A percentile compares a stretch with the other conserved stretches of the same genome.
Conservation (phyloP, 169 alveolate species). For the Nephromyces sp. region DNA sequence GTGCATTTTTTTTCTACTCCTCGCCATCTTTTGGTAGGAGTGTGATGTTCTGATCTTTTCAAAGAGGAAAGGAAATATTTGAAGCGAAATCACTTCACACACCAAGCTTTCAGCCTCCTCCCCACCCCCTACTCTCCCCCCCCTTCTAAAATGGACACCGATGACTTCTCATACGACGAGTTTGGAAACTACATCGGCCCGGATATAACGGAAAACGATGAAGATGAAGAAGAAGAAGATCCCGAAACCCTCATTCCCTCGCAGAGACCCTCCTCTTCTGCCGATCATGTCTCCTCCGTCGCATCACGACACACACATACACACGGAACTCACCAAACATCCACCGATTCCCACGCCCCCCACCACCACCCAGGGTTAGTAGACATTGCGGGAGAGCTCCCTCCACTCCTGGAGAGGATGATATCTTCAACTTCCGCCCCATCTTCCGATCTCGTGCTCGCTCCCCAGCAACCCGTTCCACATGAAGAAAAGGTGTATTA, state of each 20-base stretch:
- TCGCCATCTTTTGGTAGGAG: too few species aligned
- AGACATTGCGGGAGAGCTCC: background rate
- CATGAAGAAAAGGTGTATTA: constrained; percentile 87
- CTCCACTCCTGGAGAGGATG: constrained; percentile 12
- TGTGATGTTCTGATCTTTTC: too few species aligned
- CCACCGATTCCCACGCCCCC: too few species aligned
- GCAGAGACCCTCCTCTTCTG: constrained; percentile 30
- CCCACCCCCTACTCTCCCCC: too few species aligned
- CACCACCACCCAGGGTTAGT: constrained; percentile 12
- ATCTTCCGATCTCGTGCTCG: too few species aligned
- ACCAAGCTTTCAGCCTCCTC: too few species aligned
- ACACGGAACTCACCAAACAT: too few species aligned
- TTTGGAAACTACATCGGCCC: constrained; percentile 98
- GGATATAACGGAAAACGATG: constrained; percentile 60
- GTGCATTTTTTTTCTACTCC: too few species aligned
- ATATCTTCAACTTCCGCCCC: background rate
- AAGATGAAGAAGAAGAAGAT: constrained; percentile 54
- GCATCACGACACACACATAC: too few species aligned
- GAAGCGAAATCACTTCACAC: too few species aligned
- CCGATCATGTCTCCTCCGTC: constrained; percentile 35
- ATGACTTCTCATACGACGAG: constrained; percentile 84
- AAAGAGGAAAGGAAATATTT: too few species aligned
- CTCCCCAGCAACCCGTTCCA: constrained; percentile 54
- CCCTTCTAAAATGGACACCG: too few species aligned
- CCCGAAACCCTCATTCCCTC: constrained; percentile 41